Evolutionary conservation across 2,329 filamentous ascomycete genomes (phyloP).

Genomic region (Botrytis porri): DNA sequence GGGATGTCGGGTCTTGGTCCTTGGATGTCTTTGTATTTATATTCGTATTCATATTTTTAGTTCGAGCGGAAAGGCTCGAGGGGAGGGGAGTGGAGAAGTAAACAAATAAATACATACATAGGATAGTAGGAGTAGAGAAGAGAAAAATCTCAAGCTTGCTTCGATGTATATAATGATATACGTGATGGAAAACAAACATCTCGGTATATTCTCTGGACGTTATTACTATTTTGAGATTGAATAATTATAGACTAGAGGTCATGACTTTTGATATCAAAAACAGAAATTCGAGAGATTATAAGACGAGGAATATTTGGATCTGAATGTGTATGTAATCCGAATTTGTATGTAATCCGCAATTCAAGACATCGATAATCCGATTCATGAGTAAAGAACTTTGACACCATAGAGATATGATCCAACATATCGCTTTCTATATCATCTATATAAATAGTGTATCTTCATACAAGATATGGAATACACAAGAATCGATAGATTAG

Average conservation of each 20-base stretch:
- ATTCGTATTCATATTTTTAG: not conserved
- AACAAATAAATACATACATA: not conserved
- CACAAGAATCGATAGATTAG: not conserved
- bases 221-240: not conserved
- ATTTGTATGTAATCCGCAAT: no score
- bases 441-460: not conserved
- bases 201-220: not conserved
- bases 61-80: not conserved
- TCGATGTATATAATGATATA: not conserved
- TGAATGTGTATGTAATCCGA: no score
- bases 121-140: not conserved
- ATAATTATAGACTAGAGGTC: no score
- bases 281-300: not conserved
- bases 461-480: no score
- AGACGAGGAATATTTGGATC: no score
- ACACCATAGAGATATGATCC: no score
- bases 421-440: not conserved
- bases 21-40: not conserved
- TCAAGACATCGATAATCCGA: no score
- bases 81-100: not conserved
- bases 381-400: no score
- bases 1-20: not conserved
- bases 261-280: no score
- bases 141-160: rapidly evolving
- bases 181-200: rapidly evolving